Base-by-base conservation (phyloP, 2,329 filamentous ascomycete genomes). In the Tolypocladium pustulatum region DNA sequence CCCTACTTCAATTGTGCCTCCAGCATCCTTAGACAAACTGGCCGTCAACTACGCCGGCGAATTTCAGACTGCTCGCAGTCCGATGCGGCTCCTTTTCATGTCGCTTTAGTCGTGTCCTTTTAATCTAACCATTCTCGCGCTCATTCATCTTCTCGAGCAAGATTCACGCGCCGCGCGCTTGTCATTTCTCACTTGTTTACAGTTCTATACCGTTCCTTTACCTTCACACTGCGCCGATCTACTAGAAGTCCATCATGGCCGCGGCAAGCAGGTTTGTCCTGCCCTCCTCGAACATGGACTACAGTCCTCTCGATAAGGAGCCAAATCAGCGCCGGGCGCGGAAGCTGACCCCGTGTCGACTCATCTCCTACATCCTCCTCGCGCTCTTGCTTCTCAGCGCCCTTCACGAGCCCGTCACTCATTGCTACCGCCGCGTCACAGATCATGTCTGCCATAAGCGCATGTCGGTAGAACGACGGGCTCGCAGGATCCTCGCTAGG, bases 381-480 rank as follows among this genome's bases (percentile, higher is more conserved):
- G 64, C 66, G 1, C 57, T 74, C 0, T 32, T 72, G 5, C 58
- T 62, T 1, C 60, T 72, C 30, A 64, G 66, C 30, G 36, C 69
- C 22, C 61, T 71, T 36, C 65, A 68, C 52, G 57, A 65, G 43
- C 65, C 67, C n/a, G 60, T 66, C 32, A 58, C 54, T 9, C 62
- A 61, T 53, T 66, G 68, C 17, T 67, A 67, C 38, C 63, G 62
- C 37, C 63, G 61, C 15, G 55, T 65, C 15, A 64, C 61, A 38
- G 61, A 67, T n/a, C 64, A 67, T 61, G 58, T 57, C 20, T 68
- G 66, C 59, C 62, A 66, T 34, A 66, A 63, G 46, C 66, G 69
- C 6, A 63, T 65, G 59, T 73, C 73, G 4, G 65, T 78, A 27
- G 75, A 81, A 55, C 69, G 78, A 55, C 73, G 79, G 41, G 79